phyloP scores from a whole-genome alignment of 169 alveolate genomes.

The Cryptosporidium ryanae region DNA sequence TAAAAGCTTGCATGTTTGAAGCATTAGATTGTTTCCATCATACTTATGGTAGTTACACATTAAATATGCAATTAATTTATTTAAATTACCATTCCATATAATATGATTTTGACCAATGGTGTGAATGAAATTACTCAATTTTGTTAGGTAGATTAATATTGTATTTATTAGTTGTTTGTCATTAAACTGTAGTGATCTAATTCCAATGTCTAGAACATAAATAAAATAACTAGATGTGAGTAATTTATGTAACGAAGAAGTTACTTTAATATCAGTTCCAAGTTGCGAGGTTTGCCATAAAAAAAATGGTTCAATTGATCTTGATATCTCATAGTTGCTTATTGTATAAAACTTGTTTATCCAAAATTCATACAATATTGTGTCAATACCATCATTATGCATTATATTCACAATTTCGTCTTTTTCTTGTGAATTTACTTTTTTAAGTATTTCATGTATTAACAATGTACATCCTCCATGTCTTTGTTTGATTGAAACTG shows the following conservation, averaged over 20 bases:
- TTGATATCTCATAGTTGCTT: constrained; percentile 27
- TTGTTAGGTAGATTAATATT: constrained; percentile 19
- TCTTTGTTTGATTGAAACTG: constrained; percentile 18
- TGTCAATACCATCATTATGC: constrained; percentile 49
- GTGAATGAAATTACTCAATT: constrained; percentile 17
- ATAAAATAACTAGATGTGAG: constrained; percentile 26
- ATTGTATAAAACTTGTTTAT: constrained; percentile 39
- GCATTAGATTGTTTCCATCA: constrained; percentile 23
- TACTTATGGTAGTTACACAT: constrained; percentile 23
- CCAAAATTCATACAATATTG: constrained; percentile 62
- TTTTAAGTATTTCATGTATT: constrained; percentile 13
- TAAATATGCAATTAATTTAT: constrained; percentile 5
- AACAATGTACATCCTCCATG: constrained; percentile 60
- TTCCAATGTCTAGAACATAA: constrained; percentile 15
- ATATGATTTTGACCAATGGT: constrained; percentile 6
- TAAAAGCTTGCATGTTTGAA: constrained; percentile 32
- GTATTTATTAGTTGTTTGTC: constrained; percentile 39
- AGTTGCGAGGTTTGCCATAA: constrained; percentile 57
- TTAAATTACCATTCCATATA: constrained; percentile 35
- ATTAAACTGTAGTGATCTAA: constrained; percentile 36
- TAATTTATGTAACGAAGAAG: constrained; percentile 21
- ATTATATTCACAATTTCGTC: constrained; percentile 45
- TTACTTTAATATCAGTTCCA: constrained; percentile 3
- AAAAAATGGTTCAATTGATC: constrained; percentile 66
- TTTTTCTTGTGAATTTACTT: constrained; percentile 1